These are phyloP conservation scores for Calonectria fujianensis DNA, from an alignment of 2,329 filamentous ascomycete genomes.

Conservation along the genomic window DNA sequence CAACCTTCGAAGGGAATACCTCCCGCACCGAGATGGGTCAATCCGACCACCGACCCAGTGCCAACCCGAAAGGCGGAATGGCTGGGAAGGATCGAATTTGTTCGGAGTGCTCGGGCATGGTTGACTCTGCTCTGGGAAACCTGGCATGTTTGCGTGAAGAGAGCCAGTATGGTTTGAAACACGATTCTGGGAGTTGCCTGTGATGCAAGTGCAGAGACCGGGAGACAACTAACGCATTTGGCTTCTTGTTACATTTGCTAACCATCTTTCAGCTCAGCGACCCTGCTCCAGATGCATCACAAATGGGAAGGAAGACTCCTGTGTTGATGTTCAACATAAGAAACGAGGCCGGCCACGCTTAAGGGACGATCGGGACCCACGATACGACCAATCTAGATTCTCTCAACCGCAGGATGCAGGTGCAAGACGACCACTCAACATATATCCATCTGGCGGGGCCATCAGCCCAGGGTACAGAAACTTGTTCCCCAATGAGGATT, in stretches of 20 bases:
- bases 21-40: background rate
- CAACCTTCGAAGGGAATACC: background rate
- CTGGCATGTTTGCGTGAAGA: background rate
- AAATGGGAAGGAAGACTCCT: conserved; percentile 87
- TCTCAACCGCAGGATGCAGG: conserved; percentile 67
- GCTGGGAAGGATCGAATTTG: background rate
- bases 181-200: background rate
- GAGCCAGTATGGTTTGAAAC: background rate
- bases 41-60: background rate
- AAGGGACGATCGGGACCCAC: conserved; percentile 80
- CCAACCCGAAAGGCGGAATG: background rate
- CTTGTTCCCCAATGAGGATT: conserved; percentile 65
- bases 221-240: background rate
- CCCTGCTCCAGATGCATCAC: conserved; percentile 86
- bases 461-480: conserved; percentile 68
- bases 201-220: conserved; percentile 6
- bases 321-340: conserved; percentile 90
- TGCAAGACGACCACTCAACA: conserved; percentile 69
- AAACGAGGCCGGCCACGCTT: conserved; percentile 87
- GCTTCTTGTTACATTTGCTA: conserved; percentile 52
- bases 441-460: conserved; percentile 68
- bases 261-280: conserved; percentile 76
- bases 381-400: conserved; percentile 72
- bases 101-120: background rate
- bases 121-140: background rate